Percentiles rank a stretch among this genome's conserved stretches.
These are phyloP conservation scores for Tremella yokohamensis DNA, from an alignment of 768 basidiomycete species.

Conservation along the genomic window DNA sequence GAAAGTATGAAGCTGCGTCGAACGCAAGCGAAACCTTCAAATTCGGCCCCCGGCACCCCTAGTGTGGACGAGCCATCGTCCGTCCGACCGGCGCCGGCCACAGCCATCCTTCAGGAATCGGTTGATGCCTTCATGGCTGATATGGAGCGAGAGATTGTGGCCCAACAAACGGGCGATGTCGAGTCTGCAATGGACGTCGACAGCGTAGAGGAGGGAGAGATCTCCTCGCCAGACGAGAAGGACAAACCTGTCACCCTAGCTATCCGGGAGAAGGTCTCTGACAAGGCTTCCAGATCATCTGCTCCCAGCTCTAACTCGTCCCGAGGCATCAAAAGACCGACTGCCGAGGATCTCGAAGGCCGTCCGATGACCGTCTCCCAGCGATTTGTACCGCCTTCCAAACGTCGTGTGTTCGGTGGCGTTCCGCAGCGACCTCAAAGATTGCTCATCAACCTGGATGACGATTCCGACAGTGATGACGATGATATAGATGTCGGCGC, in stretches of 20 bases:
- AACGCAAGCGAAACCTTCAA: constrained; percentile 8
- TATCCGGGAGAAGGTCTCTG: too few species aligned
- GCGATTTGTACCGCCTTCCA: constrained; percentile 9
- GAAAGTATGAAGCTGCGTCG: constrained; percentile 34
- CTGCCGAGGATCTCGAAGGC: constrained; percentile 40
- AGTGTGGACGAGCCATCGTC: background rate
- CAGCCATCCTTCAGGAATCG: constrained; percentile 11
- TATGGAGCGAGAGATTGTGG: constrained; percentile 33
- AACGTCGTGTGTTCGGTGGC: constrained; percentile 26
- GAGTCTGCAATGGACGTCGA: constrained; percentile 21
- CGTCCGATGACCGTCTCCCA: constrained; percentile 22
- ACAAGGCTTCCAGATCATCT: background rate
- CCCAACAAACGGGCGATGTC: background rate
- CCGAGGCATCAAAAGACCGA: constrained; percentile 28
- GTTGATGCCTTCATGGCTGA: constrained; percentile 39
- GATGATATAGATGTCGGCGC: constrained; percentile 16
- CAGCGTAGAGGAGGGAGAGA: constrained; percentile 38
- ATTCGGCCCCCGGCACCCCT: background rate
- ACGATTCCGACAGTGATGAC: constrained; percentile 16
- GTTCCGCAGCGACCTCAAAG: constrained; percentile 20
- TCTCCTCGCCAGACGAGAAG: constrained; percentile 8
- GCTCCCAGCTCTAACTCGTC: constrained; percentile 1
- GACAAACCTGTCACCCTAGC: constrained; percentile 1
- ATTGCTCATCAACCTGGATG: constrained; percentile 31
- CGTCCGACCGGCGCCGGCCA: background rate